Conservation (phyloP, 768 basidiomycete species). For the Pleurotus eryngii region DNA sequence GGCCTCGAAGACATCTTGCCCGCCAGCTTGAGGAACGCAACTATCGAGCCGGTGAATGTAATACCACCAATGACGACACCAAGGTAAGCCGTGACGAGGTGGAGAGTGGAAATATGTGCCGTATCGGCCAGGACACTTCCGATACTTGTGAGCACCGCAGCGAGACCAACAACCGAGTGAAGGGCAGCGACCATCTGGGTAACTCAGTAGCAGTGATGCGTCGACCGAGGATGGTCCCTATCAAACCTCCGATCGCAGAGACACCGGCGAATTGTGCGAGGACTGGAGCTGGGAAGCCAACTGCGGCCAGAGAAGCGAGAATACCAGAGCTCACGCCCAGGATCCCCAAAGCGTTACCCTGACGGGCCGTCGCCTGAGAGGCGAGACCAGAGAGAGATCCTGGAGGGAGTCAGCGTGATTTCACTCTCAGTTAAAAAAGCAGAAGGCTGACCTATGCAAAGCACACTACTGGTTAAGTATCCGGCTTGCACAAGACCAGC, state of each 20-base stretch:
- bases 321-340: constrained; percentile 83
- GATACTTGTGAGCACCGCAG: constrained; percentile 84
- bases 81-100: constrained; percentile 82
- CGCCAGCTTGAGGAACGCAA: constrained; percentile 86
- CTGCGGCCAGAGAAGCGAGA: constrained; percentile 75
- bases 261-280: constrained; percentile 78
- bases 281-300: constrained; percentile 74
- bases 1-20: constrained; percentile 78
- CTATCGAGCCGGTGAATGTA: constrained; percentile 87
- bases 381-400: constrained; percentile 77
- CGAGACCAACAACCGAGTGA: constrained; percentile 87
- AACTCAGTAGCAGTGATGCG: constrained; percentile 86
- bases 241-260: constrained; percentile 66
- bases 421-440: not conserved
- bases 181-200: constrained; percentile 76
- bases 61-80: constrained; percentile 84
- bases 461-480: constrained; percentile 79
- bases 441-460: constrained; percentile 65
- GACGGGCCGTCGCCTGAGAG: constrained; percentile 78
- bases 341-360: constrained; percentile 87
- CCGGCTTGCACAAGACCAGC: constrained; percentile 85
- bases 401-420: constrained; percentile 22
- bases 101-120: constrained; percentile 66
- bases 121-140: constrained; percentile 75
- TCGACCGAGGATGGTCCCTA: constrained; percentile 73